Base-by-base conservation (phyloP, 129 eudicot genomes). In the Apium graveolens region DNA sequence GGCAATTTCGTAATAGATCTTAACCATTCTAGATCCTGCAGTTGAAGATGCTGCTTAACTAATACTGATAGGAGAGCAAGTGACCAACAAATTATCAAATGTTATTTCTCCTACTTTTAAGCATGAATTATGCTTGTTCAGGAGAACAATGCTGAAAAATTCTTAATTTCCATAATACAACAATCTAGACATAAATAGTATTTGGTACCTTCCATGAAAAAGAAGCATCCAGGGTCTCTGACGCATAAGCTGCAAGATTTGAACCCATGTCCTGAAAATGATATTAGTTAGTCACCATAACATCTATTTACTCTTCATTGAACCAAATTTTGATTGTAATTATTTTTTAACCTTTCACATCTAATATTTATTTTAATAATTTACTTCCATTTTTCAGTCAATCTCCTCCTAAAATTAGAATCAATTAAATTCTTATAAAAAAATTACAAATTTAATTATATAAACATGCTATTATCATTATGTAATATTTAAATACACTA, bases 11-110 rank as follows among this genome's bases (percentile, higher is more conserved):
- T 88, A 76, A 90, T 85, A 74, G 96, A 88, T 80, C 73, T 91
- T 79, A 94, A 76, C 98, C 97, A 91, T 49, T 76, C 86, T 79
- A 94, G 85, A 80, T 91, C 98, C 98, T 94, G 90, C 81, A 85
- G 75, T 65, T 42, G 21, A 31, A 76, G 20, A 20, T 44, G 48
- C 69, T 17, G 66, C 60, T 63, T 72, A 73, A 77, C 72, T 6
- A 42, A 53, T 42, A 42, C 32, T 69, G 9, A 39, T 70, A 29
- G 12, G 53, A 38, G 18, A 38, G 72, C 53, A 10, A 27, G 37
- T 76, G 39, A 75, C 74, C 70, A 76, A 48, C 37, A 53, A 53
- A 10, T 73, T 2, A 18, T 24, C 18, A 17, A 16, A 75, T 34
- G 27, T 20, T 20, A 18, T 34, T 16, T 37, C 42, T 53, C 77